Base-by-base conservation (phyloP, 345 rosid genomes). In the Rhodamnia argentea region DNA sequence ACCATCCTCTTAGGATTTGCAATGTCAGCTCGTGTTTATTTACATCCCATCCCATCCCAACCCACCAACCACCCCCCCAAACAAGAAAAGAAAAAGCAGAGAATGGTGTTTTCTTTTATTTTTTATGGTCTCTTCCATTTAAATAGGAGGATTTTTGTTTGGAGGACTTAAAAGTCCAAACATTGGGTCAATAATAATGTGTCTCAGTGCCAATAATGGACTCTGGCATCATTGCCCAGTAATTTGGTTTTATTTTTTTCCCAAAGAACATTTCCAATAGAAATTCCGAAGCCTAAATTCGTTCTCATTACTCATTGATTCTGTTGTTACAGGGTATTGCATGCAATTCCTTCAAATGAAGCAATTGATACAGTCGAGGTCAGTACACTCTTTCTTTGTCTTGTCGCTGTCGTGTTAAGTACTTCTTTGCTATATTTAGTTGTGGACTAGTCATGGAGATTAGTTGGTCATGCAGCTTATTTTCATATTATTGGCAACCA, bases 281-380 rank as follows among this genome's bases (percentile, higher is more conserved):
- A 84, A 59, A 14, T 40, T 64, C 75, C 6, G 4, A 29, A 23
- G 13, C 60, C 62, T 52, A 20, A 32, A 56, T 53, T 89, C 55
- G 51, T 42, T 51, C 86, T 87, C 85, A 10, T 15, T 51, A 7
- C 27, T 87, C 78, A 70, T 37, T 70, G 81, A 70, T 70, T 70
- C 47, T 82, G 26, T 64, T 64, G 55, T 87, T 90, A 90, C 96
- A 97, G 99, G 89, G 99, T 95, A 81, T 92, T 94, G 50, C 96
- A 92, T 86, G 88, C 98, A 29, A 96, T 97, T 89, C 99, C 99
- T 74, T 90, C 99, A 52, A 95, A 93, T 47, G 99, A 97, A 93
- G 98, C 95, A 27, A 93, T 95, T 78, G 95, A 94, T 87, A 93
- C 93, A 29, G 98, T 95, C 47, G 98, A 95, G 95, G 96, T 95